phyloP scores from a whole-genome alignment of 305 asterid species.

The Fraxinus ornus region DNA sequence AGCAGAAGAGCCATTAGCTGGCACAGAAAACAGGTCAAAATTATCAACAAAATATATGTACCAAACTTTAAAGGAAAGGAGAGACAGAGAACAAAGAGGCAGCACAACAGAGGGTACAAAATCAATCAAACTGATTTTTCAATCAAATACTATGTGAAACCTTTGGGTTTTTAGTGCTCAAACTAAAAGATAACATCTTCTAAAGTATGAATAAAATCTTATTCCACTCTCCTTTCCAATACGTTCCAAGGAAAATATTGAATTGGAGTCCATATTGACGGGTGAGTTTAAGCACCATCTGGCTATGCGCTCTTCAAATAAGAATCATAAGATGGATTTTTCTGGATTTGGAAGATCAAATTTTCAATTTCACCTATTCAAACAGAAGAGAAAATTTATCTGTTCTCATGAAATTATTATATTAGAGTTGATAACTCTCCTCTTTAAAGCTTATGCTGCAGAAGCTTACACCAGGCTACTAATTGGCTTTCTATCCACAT shows the following conservation, averaged over 20 bases:
- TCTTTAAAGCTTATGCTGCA: neutral
- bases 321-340: neutral
- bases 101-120: neutral
- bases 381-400: neutral
- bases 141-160: neutral
- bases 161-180: neutral
- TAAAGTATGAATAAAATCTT: neutral
- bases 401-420: neutral
- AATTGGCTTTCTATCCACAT: neutral
- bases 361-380: neutral
- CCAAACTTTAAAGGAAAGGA: neutral
- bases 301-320: neutral
- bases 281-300: neutral
- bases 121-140: neutral
- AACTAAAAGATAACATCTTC: neutral
- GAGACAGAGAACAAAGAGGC: neutral
- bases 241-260: neutral
- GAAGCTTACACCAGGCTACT: neutral
- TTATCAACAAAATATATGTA: neutral
- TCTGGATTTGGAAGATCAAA: neutral
- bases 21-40: neutral
- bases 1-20: conserved; percentile 56
- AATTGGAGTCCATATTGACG: neutral
- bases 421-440: neutral
- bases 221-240: neutral